Base-by-base conservation (phyloP, 1,284 basidiomycete genomes). In the Puccinia hordei region DNA sequence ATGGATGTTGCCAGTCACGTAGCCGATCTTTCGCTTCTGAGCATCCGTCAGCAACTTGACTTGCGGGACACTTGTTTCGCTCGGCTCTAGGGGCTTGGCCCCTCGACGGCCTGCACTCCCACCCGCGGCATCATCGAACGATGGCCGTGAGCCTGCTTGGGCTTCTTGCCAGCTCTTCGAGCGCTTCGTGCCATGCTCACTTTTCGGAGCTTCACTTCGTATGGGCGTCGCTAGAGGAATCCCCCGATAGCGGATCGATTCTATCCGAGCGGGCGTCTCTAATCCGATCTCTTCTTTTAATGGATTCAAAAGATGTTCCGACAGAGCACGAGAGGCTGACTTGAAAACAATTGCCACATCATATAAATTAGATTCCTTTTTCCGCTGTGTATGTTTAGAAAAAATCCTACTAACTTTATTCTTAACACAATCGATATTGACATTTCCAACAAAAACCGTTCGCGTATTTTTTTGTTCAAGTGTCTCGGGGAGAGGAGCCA, bases 1-100 rank as follows among this genome's bases (percentile, higher is more conserved):
- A 65, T 80, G 77, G 9, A 80, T 49, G 51, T 80, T 44, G 9
- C 59, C 59, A 12, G 77, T 80, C 9, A 80, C 68, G 41, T 61
- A 80, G 30, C 77, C 69, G 41, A 73, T 59, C 63, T 73, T 80
- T 10, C 77, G 68, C 30, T 80, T 80, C 51, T 79, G 76, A 30
- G n/a, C 53, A 22, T 51, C 49, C 35, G 66, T 80, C 66, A 80
- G 44, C 22, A 51, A 80, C 30, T 61, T 24, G 24, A 73, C 66
- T 17, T 46, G 46, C 44, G 65, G 49, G 0, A 17, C 41, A 24
- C 22, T 57, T 46, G 65, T 24, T 38, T 69, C 76, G 13, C 33
- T 57, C n/a, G 49, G 30, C 10, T 46, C 41, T 3, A 73, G 41
- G 2, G 65, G 53, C 33, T 78, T 78, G 46, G 76, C 76, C 6